Percentiles rank a stretch among this genome's conserved stretches.
Conservation (phyloP, 805 yeast genomes). For the Metschnikowia similis region DNA sequence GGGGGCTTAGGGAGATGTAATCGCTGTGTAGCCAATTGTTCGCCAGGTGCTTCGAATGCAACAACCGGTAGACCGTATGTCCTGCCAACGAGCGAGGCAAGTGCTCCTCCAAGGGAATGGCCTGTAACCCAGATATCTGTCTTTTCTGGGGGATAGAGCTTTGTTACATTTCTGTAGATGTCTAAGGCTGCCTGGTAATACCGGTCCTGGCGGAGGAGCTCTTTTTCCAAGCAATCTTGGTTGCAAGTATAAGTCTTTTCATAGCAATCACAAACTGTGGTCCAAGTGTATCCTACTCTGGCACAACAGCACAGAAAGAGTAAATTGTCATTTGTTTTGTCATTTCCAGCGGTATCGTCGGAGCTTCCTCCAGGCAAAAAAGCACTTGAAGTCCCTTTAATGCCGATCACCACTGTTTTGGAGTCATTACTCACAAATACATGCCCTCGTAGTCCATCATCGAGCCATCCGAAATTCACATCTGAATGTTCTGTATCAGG, state of each 20-base stretch:
- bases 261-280: constrained; percentile 92
- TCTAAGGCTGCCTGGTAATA: constrained; percentile 79
- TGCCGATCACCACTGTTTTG: constrained; percentile 66
- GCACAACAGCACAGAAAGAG: constrained; percentile 96
- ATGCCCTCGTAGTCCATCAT: constrained; percentile 84
- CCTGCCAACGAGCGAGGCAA: constrained; percentile 76
- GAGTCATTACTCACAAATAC: constrained; percentile 62
- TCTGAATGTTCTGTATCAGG: constrained; percentile 54
- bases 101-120: constrained; percentile 90
- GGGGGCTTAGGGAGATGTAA: constrained; percentile 93
- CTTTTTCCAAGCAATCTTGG: constrained; percentile 78
- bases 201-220: constrained; percentile 66
- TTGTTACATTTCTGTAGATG: constrained; percentile 67
- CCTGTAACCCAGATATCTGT: constrained; percentile 88
- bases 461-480: constrained; percentile 81
- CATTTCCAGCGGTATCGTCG: constrained; percentile 72
- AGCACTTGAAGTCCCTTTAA: constrained; percentile 91
- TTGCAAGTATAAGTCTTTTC: constrained; percentile 80
- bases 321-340: constrained; percentile 81
- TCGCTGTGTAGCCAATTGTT: constrained; percentile 73
- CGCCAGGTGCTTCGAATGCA: constrained; percentile 92
- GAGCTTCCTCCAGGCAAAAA: constrained; percentile 46
- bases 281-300: constrained; percentile 85
- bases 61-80: constrained; percentile 90
- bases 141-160: constrained; percentile 55